phyloP scores from a whole-genome alignment of 108 stramenopile species.

The Cyclostephanos invisitatus region DNA sequence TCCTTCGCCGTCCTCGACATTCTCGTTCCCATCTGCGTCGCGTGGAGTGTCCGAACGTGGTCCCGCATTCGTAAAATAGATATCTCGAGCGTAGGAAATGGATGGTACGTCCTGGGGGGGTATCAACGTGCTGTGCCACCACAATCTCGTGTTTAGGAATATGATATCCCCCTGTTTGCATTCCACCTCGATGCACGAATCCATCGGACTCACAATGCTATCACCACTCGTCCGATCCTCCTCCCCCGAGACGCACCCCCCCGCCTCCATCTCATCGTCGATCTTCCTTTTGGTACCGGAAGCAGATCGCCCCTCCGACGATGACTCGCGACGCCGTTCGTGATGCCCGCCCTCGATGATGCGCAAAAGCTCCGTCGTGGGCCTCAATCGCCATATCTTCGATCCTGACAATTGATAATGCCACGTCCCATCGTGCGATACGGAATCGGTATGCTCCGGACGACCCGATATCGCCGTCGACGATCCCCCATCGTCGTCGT shows the following conservation, averaged over 20 bases:
- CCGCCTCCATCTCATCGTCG: slow-evolving; percentile 11
- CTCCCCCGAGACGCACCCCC: neutral
- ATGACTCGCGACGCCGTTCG: neutral
- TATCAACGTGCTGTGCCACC: slow-evolving; percentile 87
- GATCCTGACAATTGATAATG: slow-evolving; percentile 84
- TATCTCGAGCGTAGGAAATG: slow-evolving; percentile 86
- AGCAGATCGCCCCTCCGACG: slow-evolving; percentile 9
- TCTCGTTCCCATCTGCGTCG: neutral
- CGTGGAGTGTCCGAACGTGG: neutral
- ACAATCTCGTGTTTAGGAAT: slow-evolving; percentile 79
- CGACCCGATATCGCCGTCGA: slow-evolving; percentile 58
- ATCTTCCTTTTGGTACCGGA: slow-evolving; percentile 32
- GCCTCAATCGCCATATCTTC: slow-evolving; percentile 79
- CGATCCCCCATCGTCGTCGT: slow-evolving; percentile 4
- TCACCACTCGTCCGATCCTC: neutral
- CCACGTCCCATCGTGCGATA: slow-evolving; percentile 89
- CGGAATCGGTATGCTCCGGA: slow-evolving; percentile 86
- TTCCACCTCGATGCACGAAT: slow-evolving; percentile 44
- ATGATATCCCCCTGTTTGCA: slow-evolving; percentile 81
- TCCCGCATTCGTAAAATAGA: slow-evolving; percentile 49
- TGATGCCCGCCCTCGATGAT: slow-evolving; percentile 15
- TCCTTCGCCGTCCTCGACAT: neutral
- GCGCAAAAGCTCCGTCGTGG: slow-evolving; percentile 64
- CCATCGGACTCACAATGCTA: neutral
- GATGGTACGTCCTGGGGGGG: slow-evolving; percentile 66